Conservation (phyloP, 106 monocot genomes). For the Dendrobium huoshanense region DNA sequence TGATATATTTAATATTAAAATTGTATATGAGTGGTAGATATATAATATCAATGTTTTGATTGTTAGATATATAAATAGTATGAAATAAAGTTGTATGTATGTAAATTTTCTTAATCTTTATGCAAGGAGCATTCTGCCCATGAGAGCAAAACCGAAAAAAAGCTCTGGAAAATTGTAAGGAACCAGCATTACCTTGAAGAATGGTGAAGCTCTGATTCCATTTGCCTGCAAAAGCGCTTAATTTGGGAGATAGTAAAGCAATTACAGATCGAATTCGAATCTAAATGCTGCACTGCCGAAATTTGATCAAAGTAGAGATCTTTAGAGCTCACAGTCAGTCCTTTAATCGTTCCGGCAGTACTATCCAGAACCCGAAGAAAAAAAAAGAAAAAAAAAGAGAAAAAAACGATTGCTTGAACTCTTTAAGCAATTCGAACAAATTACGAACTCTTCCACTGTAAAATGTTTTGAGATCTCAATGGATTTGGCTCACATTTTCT, state of each 20-base stretch:
- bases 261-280: not conserved
- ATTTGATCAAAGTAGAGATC: not conserved
- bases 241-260: not conserved
- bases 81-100: no score
- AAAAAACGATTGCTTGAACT: not conserved
- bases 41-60: no score
- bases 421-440: no score
- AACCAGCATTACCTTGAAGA: constrained; percentile 3
- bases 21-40: no score
- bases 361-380: not conserved
- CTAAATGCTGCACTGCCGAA: not conserved
- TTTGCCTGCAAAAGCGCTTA: constrained; percentile 2
- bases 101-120: no score
- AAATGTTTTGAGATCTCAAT: not conserved
- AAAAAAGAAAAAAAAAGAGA: not conserved
- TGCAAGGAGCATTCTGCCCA: no score
- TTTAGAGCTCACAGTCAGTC: not conserved
- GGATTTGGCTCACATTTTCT: not conserved
- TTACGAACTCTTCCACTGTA: no score
- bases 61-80: no score
- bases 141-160: no score
- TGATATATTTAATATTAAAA: no score
- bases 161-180: no score
- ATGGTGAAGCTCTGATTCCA: constrained; percentile 11
- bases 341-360: not conserved